Base-by-base conservation (phyloP, 208 protist species). In the Blastocrithidia nonstop region DNA sequence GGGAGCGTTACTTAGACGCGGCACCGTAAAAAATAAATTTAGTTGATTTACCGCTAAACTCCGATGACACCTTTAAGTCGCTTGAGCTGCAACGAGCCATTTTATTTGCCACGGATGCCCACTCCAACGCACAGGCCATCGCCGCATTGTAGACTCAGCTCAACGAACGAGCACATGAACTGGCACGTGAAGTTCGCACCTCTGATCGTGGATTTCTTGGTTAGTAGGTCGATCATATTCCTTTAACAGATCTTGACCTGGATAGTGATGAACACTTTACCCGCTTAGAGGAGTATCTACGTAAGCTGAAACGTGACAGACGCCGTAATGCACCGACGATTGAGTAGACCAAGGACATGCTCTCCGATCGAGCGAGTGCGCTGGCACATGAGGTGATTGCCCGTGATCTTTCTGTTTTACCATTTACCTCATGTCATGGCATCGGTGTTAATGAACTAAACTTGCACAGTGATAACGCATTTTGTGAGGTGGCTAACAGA, bases 61-160 rank as follows among this genome's bases (percentile, higher is more conserved):
- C 60, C 9, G 76, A 91, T 42, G 47, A 50, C 20, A 38, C 59
- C 50, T 86, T 76, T 53, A 47, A 50, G 15, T 41, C 54, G 7
- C 61, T 74, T 58, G 81, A 90, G 66, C 50, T 76, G 57, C 45
- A 79, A 53, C 72, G 73, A 15, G 76, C 72, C 7, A 56, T 82
- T 22, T 54, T 79, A 28, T 71, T 73, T 53, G 52, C 71, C 22
- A 54, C 66, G 63, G 66, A 75, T 39, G 44, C 69, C 1, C 42
- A 50, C 16, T 54, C 37, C 46, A 58, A 61, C 4, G 56, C 53
- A 17, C 45, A 58, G 48, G 32, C 8, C 9, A 71, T 85, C 19
- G 48, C 47, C 16, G 67, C 77, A 2, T 54, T 86, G 9, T 74
- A 85, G 58, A 54, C 65, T 13, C 48, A 58, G 29, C 51, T 90